Evolutionary conservation across 1,139 yeast genomes (phyloP), one percentile per base, ranked within the genome.

Genomic region (Debaryomyces coudertii): DNA sequence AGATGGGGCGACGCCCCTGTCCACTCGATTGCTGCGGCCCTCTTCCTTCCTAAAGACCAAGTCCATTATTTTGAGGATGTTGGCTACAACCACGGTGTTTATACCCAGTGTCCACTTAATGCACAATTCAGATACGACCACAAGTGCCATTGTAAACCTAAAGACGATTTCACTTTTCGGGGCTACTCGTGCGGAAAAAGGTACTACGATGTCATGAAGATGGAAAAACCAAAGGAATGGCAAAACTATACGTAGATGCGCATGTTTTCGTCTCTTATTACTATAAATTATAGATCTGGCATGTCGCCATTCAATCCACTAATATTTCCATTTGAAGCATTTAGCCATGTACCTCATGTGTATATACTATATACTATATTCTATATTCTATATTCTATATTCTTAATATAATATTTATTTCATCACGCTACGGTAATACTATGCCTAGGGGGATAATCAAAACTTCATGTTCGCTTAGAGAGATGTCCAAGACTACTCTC

Each of bases 1-100:
- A 76, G 97, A 62, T 90, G 97, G 97, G 97, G 97, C 27, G 97
- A 90, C 66, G 97, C 97, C 0, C 97, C 97, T 5, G 82, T 90
- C 20, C 97, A 90, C 67, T 84, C 96, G 2, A 80, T 90, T 52
- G 92, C 93, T 1, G 95, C 90, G 1, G 75, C 95, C 0, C 71
- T 87, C 47, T 77, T 90, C 62, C 66, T 88, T 53, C 79, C 85
- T 50, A 79, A 77, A 55, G 76, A 77, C 48, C 78, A 86, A 58
- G 71, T 90, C 43, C 95, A 89, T 63, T 88, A 79, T 71, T 90
- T 90, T 62, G 87, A 80, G 46, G 90, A 88, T 56, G 80, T 90
- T 28, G 96, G 96, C 2, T 90, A 90, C 69, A 85, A 66, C 68
- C 97, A 90, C 64, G 83, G 80, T 1, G 83, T 80, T 11, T 80